phyloP scores from a whole-genome alignment of 2,329 filamentous ascomycete genomes.

The Aspergillus arachidicola region DNA sequence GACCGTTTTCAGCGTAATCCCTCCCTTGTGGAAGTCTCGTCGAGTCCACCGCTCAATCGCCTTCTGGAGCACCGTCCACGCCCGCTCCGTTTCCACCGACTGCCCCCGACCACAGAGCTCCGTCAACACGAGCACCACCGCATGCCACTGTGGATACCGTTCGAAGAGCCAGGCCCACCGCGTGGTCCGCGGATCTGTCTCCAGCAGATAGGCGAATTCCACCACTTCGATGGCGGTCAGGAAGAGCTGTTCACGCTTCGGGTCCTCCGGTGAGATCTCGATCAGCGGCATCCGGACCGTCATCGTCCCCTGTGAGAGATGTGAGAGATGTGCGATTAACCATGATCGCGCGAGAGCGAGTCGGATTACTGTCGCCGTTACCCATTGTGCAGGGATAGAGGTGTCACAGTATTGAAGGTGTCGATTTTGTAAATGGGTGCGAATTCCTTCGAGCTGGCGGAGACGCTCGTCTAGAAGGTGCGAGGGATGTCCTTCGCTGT shows the following conservation, averaged over 20 bases:
- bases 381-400: neutral
- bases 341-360: neutral
- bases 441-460: neutral
- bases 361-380: neutral
- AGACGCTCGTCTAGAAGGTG: neutral
- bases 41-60: neutral
- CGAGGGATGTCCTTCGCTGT: neutral
- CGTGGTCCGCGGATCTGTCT: neutral
- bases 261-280: neutral
- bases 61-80: neutral
- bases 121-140: neutral
- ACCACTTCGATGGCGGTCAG: neutral
- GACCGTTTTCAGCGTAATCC: neutral
- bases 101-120: neutral
- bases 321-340: neutral
- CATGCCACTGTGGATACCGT: neutral
- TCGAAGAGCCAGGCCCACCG: neutral
- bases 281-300: neutral
- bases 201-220: neutral
- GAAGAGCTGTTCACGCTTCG: neutral
- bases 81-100: neutral
- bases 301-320: neutral
- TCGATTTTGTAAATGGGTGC: neutral
- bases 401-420: neutral
- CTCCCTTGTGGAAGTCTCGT: neutral